Percentiles rank a stretch among this genome's conserved stretches.
These are phyloP conservation scores for Pueraria montana DNA, from an alignment of 306 rosid genomes.

Conservation along the genomic window DNA sequence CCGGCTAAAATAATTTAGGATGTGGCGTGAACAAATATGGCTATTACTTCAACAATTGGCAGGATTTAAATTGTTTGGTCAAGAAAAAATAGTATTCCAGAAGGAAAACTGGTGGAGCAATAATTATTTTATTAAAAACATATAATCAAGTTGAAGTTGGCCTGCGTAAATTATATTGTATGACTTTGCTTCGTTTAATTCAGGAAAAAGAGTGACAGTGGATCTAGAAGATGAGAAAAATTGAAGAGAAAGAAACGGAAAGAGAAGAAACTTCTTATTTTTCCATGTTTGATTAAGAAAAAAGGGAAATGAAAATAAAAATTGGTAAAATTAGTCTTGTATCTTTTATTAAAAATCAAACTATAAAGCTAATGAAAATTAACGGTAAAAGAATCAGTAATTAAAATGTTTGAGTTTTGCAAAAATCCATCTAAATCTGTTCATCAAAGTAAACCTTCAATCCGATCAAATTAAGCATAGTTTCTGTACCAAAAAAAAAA, in stretches of 20 bases:
- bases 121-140: background rate
- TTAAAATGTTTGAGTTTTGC: background rate
- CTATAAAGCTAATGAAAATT: background rate
- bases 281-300: background rate
- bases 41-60: background rate
- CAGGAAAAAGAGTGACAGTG: background rate
- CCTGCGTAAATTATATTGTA: background rate
- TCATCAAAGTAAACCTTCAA: too few species aligned
- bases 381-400: background rate
- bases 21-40: background rate
- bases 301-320: background rate
- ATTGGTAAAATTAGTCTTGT: background rate
- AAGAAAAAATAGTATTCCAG: background rate
- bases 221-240: conserved; percentile 5
- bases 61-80: background rate
- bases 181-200: background rate
- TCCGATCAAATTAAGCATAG: background rate
- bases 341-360: background rate
- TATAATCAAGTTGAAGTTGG: conserved; percentile 1
- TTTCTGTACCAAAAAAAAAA: too few species aligned
- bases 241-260: background rate
- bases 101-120: conserved; percentile 9
- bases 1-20: background rate
- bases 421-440: background rate
- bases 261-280: background rate